A percentile compares a stretch with the other conserved stretches of the same genome.
Conservation (phyloP, 1,284 basidiomycete species). For the Acaromyces ingoldii region DNA sequence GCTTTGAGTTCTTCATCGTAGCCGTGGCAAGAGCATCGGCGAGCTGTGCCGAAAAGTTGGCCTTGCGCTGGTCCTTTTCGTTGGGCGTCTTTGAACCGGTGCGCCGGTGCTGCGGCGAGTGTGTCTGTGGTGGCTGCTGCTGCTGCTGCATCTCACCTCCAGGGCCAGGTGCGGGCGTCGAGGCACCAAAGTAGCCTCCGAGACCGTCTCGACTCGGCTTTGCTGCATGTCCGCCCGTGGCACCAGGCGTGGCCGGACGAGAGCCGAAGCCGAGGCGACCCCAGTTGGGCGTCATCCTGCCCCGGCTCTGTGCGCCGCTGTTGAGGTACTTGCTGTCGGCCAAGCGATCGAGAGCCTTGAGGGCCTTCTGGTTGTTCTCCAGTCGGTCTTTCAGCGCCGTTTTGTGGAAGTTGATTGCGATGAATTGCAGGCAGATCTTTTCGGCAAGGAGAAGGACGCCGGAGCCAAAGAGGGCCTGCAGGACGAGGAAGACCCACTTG, state of each 20-base stretch:
- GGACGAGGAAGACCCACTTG: conserved; percentile 25
- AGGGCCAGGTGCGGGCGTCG: not conserved
- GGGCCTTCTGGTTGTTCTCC: conserved; percentile 37
- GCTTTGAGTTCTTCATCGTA: conserved; percentile 46
- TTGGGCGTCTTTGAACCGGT: conserved; percentile 15
- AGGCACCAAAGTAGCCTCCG: conserved; percentile 30
- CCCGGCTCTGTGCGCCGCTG: not conserved
- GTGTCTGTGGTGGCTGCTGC: conserved; percentile 1
- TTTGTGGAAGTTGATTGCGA: conserved; percentile 48
- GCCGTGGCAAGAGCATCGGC: conserved; percentile 36
- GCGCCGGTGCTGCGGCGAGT: conserved; percentile 9
- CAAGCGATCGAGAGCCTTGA: conserved; percentile 42
- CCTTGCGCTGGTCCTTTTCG: conserved; percentile 17
- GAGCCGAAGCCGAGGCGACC: conserved; percentile 13
- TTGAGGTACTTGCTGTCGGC: conserved; percentile 42
- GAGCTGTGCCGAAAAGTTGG: conserved; percentile 25
- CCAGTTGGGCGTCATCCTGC: conserved; percentile 15
- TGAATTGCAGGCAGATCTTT: conserved; percentile 34
- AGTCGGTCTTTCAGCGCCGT: conserved; percentile 45
- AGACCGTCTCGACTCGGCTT: conserved; percentile 32
- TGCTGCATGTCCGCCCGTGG: conserved; percentile 14
- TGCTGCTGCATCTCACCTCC: not conserved
- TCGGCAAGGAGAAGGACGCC: conserved; percentile 37
- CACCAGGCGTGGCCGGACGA: conserved; percentile 21
- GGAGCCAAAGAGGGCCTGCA: conserved; percentile 40